These are phyloP conservation scores for Calvatia gigantea DNA, from an alignment of 768 basidiomycete species.

Conservation along the genomic window DNA sequence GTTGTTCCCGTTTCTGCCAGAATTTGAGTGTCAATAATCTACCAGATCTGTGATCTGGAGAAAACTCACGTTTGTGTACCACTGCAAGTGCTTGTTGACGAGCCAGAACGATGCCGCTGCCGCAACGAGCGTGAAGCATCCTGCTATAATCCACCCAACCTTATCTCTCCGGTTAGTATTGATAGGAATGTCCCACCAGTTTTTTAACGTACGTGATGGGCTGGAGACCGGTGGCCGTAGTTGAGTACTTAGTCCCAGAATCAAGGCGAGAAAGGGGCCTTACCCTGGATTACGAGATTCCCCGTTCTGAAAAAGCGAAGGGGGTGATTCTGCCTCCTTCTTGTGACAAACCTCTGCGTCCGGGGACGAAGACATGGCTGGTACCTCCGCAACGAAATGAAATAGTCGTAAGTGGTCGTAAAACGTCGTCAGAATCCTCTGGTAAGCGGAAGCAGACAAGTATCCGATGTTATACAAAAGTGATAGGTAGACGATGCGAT, in stretches of 20 bases:
- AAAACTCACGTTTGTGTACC: constrained; percentile 63
- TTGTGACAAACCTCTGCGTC: constrained; percentile 29
- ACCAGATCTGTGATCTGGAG: constrained; percentile 1
- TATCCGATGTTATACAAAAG: not conserved
- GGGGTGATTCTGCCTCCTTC: constrained; percentile 36
- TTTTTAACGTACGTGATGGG: constrained; percentile 50
- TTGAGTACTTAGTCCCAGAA: not conserved
- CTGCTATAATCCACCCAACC: constrained; percentile 70
- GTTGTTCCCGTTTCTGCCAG: constrained; percentile 73
- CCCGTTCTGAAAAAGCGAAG: constrained; percentile 63
- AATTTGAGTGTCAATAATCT: not conserved
- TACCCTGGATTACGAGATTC: constrained; percentile 58
- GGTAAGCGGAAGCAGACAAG: not conserved
- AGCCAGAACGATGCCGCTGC: constrained; percentile 65
- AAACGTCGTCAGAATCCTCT: not conserved
- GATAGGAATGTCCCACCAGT: not conserved
- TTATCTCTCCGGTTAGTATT: constrained; percentile 19
- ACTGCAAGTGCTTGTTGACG: constrained; percentile 66
- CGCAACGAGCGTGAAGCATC: constrained; percentile 55
- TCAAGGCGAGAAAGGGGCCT: constrained; percentile 12
- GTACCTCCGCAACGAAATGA: not conserved
- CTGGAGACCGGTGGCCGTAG: constrained; percentile 28
- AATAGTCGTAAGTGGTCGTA: too few relatives aligned
- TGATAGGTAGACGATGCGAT: not conserved
- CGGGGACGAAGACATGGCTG: constrained; percentile 6